Conservation (phyloP, 1,284 basidiomycete species). For the Thecaphora thlaspeos region DNA sequence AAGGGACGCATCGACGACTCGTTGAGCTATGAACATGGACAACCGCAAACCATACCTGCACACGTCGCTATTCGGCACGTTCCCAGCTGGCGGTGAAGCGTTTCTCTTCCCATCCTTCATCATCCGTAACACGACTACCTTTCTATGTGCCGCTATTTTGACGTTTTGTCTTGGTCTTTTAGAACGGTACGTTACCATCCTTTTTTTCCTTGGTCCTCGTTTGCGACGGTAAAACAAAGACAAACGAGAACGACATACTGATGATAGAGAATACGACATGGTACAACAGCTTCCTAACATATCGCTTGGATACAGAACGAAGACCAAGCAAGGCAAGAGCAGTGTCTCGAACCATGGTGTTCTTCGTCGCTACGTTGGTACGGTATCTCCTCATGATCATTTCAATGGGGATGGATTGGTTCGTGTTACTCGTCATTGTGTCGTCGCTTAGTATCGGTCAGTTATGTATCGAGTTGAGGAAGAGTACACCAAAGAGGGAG, state of each 20-base stretch:
- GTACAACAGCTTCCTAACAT: no score
- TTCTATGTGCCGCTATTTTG: conserved; percentile 9
- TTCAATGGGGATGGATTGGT: conserved; percentile 34
- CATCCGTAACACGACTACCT: conserved; percentile 12
- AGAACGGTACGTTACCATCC: conserved; percentile 11
- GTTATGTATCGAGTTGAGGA: conserved; percentile 3
- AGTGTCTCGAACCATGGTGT: neutral
- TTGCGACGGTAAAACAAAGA: no score
- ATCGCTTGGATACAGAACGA: no score
- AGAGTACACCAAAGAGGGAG: neutral
- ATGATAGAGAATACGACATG: no score
- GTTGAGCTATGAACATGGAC: conserved; percentile 4
- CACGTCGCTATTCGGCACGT: conserved; percentile 14
- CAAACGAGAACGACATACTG: no score
- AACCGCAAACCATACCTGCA: conserved; percentile 29
- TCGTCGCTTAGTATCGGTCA: conserved; percentile 8
- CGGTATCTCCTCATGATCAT: conserved; percentile 32
- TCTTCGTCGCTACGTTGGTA: conserved; percentile 10
- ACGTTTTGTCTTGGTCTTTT: conserved; percentile 6
- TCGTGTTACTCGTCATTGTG: conserved; percentile 13
- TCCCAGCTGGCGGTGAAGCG: conserved; percentile 7
- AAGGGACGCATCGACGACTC: no score
- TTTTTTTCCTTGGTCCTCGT: neutral
- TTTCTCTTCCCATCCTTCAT: conserved; percentile 23
- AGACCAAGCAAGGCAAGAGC: no score